Evolutionary conservation across 2,329 filamentous ascomycete genomes (phyloP).

Genomic region (Ambrosiella cleistominuta): DNA sequence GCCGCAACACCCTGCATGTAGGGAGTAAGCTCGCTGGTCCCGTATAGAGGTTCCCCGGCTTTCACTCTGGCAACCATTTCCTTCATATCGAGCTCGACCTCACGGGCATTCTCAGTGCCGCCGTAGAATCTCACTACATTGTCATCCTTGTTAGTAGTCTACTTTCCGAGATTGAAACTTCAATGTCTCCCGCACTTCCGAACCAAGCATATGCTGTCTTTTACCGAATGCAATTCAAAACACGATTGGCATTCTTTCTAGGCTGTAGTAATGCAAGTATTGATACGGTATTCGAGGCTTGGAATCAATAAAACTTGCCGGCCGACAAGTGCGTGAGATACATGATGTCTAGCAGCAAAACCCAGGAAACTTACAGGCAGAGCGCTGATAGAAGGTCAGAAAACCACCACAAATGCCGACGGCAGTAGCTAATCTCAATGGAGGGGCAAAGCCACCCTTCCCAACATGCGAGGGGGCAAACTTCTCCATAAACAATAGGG

Average conservation of each 20-base stretch:
- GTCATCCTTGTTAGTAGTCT: neutral
- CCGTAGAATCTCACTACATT: constrained; percentile 88
- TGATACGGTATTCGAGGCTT: no score
- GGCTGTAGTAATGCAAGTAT: neutral
- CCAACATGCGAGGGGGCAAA: constrained; percentile 72
- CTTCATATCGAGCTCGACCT: constrained; percentile 89
- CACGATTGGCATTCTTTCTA: neutral
- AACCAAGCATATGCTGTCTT: neutral
- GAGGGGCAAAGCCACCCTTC: constrained; percentile 62
- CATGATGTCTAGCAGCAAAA: neutral
- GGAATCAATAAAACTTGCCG: neutral
- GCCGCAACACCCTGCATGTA: constrained; percentile 90
- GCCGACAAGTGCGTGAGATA: neutral
- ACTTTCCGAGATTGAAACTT: neutral
- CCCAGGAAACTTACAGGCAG: constrained; percentile 46
- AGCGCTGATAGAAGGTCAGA: constrained; percentile 70
- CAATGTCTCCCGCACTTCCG: neutral
- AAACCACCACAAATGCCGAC: constrained; percentile 65
- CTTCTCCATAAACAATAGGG: constrained; percentile 66
- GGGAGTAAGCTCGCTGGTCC: constrained; percentile 56
- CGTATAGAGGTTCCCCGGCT: constrained; percentile 76
- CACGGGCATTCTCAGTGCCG: constrained; percentile 77
- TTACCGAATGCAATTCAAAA: neutral
- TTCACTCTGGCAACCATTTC: constrained; percentile 98
- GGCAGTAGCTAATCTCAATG: constrained; percentile 61